phyloP scores from a whole-genome alignment of 768 basidiomycete genomes.

The Bullera alba region DNA sequence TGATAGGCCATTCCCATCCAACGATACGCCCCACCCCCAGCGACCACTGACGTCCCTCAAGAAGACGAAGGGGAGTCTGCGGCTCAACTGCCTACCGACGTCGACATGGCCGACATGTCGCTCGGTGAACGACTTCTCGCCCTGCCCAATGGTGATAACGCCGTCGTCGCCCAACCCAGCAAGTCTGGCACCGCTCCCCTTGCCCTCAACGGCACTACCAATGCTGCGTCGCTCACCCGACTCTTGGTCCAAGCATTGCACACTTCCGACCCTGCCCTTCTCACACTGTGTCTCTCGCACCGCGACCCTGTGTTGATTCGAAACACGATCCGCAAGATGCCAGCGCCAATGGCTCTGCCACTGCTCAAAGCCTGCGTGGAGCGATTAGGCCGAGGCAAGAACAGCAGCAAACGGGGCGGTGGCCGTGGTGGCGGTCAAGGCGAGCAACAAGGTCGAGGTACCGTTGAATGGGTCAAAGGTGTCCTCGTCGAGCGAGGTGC shows the following conservation, averaged over 20 bases:
- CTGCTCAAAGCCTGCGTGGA: slow-evolving; percentile 84
- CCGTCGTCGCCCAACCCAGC: slow-evolving; percentile 40
- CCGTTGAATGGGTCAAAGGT: slow-evolving; percentile 53
- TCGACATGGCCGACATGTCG: slow-evolving; percentile 80
- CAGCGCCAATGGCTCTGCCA: slow-evolving; percentile 76
- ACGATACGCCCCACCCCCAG: slow-evolving; percentile 32
- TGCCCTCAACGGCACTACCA: slow-evolving; percentile 45
- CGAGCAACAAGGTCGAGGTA: slow-evolving; percentile 43
- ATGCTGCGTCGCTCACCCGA: slow-evolving; percentile 80
- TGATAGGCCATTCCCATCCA: slow-evolving; percentile 22
- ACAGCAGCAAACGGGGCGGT: slow-evolving; percentile 66
- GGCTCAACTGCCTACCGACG: slow-evolving; percentile 50
- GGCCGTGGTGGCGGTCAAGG: slow-evolving; percentile 58
- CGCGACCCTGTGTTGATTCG: slow-evolving; percentile 72
- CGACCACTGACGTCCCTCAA: slow-evolving; percentile 16
- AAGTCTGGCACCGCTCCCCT: slow-evolving; percentile 32
- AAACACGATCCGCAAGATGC: slow-evolving; percentile 78
- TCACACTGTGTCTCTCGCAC: slow-evolving; percentile 64
- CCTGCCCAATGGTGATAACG: slow-evolving; percentile 52
- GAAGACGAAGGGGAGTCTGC: slow-evolving; percentile 25
- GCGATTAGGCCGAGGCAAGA: slow-evolving; percentile 69
- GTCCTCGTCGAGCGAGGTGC: slow-evolving; percentile 79
- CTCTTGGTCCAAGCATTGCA: slow-evolving; percentile 94
- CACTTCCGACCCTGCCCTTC: slow-evolving; percentile 77
- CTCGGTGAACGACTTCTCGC: slow-evolving; percentile 83